Evolutionary conservation across 129 eudicot genomes (phyloP), one percentile per base, ranked within the genome.

Genomic region (Deinandra increscens): DNA sequence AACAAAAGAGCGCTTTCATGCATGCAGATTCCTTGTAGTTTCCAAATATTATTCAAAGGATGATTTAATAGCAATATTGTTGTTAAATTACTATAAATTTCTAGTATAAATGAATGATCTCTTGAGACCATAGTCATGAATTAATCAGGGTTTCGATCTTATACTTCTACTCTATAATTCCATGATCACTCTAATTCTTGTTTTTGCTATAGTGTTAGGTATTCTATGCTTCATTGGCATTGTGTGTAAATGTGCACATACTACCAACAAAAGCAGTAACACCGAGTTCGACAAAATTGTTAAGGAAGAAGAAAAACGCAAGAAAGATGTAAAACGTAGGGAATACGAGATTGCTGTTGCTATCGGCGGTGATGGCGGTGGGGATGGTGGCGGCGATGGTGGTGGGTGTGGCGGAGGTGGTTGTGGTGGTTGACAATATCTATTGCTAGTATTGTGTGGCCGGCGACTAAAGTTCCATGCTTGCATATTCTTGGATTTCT

Each of bases 1-100:
- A 43, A 43, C 49, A 43, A 56, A 56, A 56, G 38, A 18, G 13
- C 23, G 62, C 38, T 56, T 56, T 56, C 62, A 56, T 56, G 62
- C 62, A 56, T 20, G 37, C 62, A 56, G 7, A 12, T 56, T 56
- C 62, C 62, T 56, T 23, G 62, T 56, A 26, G 5, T 56, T 23
- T 56, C 62, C 36, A n/a, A 55, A 20, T 6, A 43, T 9, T 43
- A 9, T 43, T n/a, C n/a, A n/a, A 43, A 43, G 1, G 49, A 11
- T 19, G 10, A 4, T 43, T 10, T 22, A 6, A 55, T 22, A 1
- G 3, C n/a, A 22, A 56, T 20, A 11, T 12, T 55, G 23, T 23
- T 4, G 23, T 19, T 56, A 56, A 56, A 56, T 2, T 19, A 56
- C 7, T 7, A 56, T 56, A 26, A 26, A 22, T 56, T 56, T 55